These are phyloP conservation scores for Sicyos baderoa DNA, from an alignment of 306 rosid species.

Conservation along the genomic window DNA sequence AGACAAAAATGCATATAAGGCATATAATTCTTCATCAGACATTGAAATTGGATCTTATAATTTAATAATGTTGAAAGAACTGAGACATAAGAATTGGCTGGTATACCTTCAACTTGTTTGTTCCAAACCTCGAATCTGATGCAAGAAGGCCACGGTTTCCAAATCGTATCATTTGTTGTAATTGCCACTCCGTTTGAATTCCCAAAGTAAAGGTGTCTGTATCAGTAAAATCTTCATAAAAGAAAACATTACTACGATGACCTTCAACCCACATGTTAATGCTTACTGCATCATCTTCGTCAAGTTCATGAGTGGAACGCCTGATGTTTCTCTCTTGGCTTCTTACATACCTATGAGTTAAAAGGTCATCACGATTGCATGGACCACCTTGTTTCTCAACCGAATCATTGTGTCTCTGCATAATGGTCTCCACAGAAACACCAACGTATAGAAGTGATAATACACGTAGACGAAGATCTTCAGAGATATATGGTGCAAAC, in stretches of 20 bases:
- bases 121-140: conserved; percentile 85
- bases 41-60: conserved; percentile 12
- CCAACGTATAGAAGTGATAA: conserved; percentile 71
- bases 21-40: conserved; percentile 23
- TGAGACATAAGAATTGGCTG: background rate
- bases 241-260: conserved; percentile 67
- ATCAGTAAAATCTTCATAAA: conserved; percentile 71
- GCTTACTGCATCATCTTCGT: conserved; percentile 70
- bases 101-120: conserved; percentile 81
- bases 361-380: conserved; percentile 78
- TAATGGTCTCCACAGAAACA: conserved; percentile 89
- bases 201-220: conserved; percentile 65
- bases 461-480: conserved; percentile 78
- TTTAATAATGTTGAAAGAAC: conserved; percentile 19
- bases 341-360: conserved; percentile 76
- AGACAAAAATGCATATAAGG: conserved; percentile 29
- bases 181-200: conserved; percentile 93
- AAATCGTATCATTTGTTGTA: conserved; percentile 85
- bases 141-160: conserved; percentile 70
- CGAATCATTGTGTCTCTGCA: conserved; percentile 85
- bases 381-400: conserved; percentile 92
- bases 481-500: conserved; percentile 91
- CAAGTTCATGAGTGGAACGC: conserved; percentile 64
- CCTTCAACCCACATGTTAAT: conserved; percentile 68
- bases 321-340: conserved; percentile 86